Evolutionary conservation across 1,284 basidiomycete species (phyloP).

Genomic region (Trichosporon sp.): DNA sequence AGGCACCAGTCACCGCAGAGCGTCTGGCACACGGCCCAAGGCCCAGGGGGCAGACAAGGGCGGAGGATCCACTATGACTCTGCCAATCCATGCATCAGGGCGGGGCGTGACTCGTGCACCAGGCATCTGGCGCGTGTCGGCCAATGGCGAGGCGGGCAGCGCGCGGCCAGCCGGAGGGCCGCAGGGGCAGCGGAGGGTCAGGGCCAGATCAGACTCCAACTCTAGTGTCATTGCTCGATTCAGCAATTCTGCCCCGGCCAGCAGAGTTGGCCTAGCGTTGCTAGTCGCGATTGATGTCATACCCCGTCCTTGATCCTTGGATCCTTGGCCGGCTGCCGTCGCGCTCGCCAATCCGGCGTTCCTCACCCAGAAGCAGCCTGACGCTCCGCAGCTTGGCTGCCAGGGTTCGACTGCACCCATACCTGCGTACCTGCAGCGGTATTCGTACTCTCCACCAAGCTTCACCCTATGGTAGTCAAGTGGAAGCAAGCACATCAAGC

Average conservation of each 20-base stretch:
- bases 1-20: not conserved
- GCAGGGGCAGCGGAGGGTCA: not conserved
- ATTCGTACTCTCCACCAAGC: not conserved
- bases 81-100: not conserved
- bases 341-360: not conserved
- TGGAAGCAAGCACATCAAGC: no score
- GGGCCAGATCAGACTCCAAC: constrained; percentile 1
- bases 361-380: not conserved
- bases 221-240: not conserved
- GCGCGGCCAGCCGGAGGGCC: not conserved
- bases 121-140: not conserved
- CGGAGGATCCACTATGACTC: not conserved
- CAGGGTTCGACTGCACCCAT: not conserved
- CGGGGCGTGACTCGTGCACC: not conserved
- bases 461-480: not conserved
- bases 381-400: not conserved
- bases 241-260: not conserved
- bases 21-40: no score
- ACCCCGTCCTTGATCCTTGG: not conserved
- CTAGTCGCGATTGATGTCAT: constrained; percentile 2
- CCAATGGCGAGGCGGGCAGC: not conserved
- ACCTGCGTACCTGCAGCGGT: not conserved
- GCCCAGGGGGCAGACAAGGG: not conserved
- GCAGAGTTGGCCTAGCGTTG: not conserved
- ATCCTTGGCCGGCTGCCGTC: not conserved